phyloP scores from a whole-genome alignment of 75 land plant species.

The Cupressus sempervirens region DNA sequence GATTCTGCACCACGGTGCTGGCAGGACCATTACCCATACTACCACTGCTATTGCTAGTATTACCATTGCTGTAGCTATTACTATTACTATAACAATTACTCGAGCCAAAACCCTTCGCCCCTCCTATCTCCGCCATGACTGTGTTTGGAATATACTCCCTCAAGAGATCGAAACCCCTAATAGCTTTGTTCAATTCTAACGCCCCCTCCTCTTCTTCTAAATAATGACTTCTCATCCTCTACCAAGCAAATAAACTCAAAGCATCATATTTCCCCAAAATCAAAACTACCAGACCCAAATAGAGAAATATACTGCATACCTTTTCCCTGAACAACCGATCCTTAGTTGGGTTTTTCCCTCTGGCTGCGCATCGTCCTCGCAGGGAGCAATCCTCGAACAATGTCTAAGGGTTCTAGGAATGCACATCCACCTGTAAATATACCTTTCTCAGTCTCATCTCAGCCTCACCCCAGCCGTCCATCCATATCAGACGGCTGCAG shows the following conservation, averaged over 20 bases:
- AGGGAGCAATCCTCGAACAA: neutral
- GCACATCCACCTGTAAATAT: neutral
- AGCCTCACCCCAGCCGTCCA: neutral
- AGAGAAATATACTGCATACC: neutral
- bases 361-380: neutral
- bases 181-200: neutral
- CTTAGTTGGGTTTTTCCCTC: neutral
- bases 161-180: neutral
- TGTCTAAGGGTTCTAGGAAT: neutral
- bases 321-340: neutral
- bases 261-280: neutral
- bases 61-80: neutral
- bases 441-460: neutral
- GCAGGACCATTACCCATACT: neutral
- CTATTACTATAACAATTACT: neutral
- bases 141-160: neutral
- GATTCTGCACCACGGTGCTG: neutral
- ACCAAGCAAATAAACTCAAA: neutral
- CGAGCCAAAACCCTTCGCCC: neutral
- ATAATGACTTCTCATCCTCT: neutral
- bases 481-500: neutral
- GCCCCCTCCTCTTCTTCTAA: neutral
- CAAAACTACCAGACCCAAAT: neutral
- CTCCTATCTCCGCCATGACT: neutral
- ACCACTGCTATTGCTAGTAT: neutral